Evolutionary conservation across 1,139 yeast genomes (phyloP).

Genomic region (Scheffersomyces segobiensis): DNA sequence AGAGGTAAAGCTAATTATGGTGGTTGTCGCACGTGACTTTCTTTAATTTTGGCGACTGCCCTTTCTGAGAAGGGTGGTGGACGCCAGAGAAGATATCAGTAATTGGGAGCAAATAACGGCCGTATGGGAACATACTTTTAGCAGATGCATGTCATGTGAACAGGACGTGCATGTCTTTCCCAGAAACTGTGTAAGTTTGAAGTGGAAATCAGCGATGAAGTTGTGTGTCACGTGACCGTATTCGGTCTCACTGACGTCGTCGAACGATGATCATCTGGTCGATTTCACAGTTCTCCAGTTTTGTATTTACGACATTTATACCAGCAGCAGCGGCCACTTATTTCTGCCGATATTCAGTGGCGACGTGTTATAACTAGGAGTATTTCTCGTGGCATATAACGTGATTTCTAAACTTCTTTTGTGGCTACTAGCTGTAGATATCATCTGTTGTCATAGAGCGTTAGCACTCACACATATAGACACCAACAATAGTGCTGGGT

Average conservation of each 20-base stretch:
- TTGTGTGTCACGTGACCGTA: not conserved
- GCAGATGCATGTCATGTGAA: no score
- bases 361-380: not conserved
- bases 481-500: not conserved
- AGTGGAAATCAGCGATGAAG: not conserved
- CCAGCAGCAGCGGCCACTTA: not conserved
- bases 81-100: not conserved
- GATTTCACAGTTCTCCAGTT: not conserved
- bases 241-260: not conserved
- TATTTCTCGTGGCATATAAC: not conserved
- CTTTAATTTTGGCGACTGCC: not conserved
- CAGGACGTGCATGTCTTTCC: no score
- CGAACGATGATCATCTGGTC: not conserved
- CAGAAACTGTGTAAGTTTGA: not conserved
- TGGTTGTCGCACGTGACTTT: not conserved
- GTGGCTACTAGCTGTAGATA: not conserved
- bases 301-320: not conserved
- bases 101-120: no score
- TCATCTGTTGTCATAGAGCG: not conserved
- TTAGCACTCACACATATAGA: not conserved
- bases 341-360: not conserved
- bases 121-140: no score
- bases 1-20: not conserved
- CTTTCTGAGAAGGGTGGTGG: not conserved
- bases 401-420: no score